Base-by-base conservation (phyloP, 148 eudicot genomes). In the Pouteria glomerata region DNA sequence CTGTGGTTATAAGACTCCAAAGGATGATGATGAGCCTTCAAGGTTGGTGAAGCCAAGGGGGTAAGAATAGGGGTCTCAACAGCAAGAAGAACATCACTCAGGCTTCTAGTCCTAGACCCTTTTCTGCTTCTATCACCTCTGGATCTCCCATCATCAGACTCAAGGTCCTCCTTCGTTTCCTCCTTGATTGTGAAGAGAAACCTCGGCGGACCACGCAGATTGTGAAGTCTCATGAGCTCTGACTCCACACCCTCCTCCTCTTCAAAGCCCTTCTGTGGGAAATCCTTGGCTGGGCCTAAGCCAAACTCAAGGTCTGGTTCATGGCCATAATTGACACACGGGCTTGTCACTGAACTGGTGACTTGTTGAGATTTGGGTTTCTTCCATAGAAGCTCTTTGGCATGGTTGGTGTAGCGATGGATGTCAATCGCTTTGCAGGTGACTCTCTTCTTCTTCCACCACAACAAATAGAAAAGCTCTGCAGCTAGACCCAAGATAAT, bases 131-230 rank as follows among this genome's bases (percentile, higher is more conserved):
- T 74, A 14, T 78, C 44, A 39, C 44, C 44, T 39, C 44, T 5
- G 5, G 44, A 39, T 39, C 10, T 39, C 44, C 44, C 44, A 39
- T 39, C 91, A 3, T 85, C 92, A 45, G 87, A 82, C 50, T 92
- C 97, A 62, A 92, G 87, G 83, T 92, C 97, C 67, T 92, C 97
- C 57, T 72, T 89, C 6, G 87, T 88, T 63, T 92, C 97, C 53
- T 89, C 97, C n/a, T 83, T 89, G 19, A 92, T 92, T 11, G 97
- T 89, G 84, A 89, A 92, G 31, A 92, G 74, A 57, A 89, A 92
- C 66, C 96, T 89, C 12, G 97, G 97, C 14, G 91, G 93, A 33
- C 97, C 93, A 58, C 80, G 73, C 1, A 89, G 79, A 65, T 90
- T 88, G 69, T 90, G 92, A 10, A 88, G 45, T 75, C 88, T 72